Base-by-base conservation (phyloP, 2,329 filamentous ascomycete species). In the Didymella exigua region DNA sequence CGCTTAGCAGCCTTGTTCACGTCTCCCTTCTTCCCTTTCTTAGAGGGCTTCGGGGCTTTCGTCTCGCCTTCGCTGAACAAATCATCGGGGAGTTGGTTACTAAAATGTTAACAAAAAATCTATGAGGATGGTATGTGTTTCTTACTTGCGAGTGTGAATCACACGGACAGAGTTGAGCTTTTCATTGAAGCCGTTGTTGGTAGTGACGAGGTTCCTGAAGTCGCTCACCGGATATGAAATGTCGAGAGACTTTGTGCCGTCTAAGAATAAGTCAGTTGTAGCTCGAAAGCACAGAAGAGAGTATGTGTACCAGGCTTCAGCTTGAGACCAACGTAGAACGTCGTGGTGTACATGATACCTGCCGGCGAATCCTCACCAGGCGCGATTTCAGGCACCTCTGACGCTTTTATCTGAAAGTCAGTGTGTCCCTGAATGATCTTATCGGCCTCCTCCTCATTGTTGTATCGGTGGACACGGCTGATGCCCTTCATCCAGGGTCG, bases 401-500 rank as follows among this genome's bases (percentile, higher is more conserved):
- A 68, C 5, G 55, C 42, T 31, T 80, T 79, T 75, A 84, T 76
- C 77, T 88, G 82, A 79, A 81, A 87, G 33, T 84, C 77, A 30
- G 86, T 79, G 38, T 80, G 84, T 26, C 88, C 88, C 62, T 84
- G 82, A 33, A 86, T 82, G 24, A 88, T 84, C 48, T 82, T 80
- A 21, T 86, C 82, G 36, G 86, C 78, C 61, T 90, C 83, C 38
- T 85, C 79, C 36, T 87, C 84, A 34, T 76, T 82, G 54, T 79
- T 79, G 72, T 86, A 93, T 40, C 81, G 81, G 75, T 98, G 93
- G 3, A 86, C 82, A 58, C 95, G 86, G 65, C 96, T 90, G 71
- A 96, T 96, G 3, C 90, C 91, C 74, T 98, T 96, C 67, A 91
- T 93, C 80, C 93, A 99, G 0, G 93, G 90, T 65, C 95, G 91